Evolutionary conservation across 805 yeast species (phyloP).

Genomic region (Saccharomyces cerevisiae): DNA sequence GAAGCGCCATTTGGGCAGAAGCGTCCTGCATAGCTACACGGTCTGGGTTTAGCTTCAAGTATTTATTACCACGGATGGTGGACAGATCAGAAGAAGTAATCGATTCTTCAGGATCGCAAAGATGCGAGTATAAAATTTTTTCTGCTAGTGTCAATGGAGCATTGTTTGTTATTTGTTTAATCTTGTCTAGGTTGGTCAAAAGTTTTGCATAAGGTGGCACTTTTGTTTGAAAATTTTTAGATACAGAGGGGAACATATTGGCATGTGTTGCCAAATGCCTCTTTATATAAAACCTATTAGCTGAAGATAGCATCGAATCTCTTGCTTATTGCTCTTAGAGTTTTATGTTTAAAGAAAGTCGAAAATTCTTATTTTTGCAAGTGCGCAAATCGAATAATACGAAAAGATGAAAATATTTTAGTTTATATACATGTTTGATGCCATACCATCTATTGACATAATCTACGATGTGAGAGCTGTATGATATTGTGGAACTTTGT

Average conservation of each 20-base stretch:
- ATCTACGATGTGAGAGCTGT: background rate
- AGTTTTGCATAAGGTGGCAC: conserved; percentile 85
- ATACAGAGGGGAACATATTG: conserved; percentile 32
- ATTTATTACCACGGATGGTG: conserved; percentile 75
- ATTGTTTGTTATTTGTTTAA: conserved; percentile 56
- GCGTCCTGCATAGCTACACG: conserved; percentile 99
- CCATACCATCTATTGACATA: background rate
- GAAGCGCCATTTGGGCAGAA: conserved; percentile 95
- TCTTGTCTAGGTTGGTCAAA: conserved; percentile 51
- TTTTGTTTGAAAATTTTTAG: conserved; percentile 56
- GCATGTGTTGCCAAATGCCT: conserved; percentile 22
- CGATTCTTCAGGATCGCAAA: conserved; percentile 81
- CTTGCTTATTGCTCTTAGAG: background rate
- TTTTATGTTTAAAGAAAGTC: background rate
- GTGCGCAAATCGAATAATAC: background rate
- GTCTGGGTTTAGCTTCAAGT: conserved; percentile 90
- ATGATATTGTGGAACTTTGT: background rate
- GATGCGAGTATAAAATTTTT: conserved; percentile 87
- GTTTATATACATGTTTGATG: background rate
- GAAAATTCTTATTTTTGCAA: background rate
- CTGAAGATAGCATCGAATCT: conserved; percentile 18
- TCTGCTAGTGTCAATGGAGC: conserved; percentile 88
- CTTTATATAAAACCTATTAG: conserved; percentile 11
- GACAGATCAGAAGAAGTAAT: conserved; percentile 39
- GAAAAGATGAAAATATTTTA: background rate